Evolutionary conservation across 345 rosid genomes (phyloP).

Genomic region (Euclidium syriacum): DNA sequence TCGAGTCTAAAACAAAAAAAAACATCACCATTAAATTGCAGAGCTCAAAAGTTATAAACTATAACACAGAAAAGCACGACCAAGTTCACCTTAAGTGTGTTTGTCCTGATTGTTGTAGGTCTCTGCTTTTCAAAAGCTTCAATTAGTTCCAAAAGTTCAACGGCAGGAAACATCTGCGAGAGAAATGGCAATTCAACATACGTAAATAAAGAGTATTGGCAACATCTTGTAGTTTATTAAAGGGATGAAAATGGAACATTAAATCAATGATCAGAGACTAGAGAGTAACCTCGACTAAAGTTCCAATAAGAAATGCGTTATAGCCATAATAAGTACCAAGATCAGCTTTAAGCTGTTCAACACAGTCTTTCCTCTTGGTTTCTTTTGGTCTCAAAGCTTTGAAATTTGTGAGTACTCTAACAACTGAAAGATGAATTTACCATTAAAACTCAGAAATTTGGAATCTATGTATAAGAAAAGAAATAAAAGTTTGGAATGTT

Average conservation of each 20-base stretch:
- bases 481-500: not conserved
- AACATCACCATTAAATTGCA: slow-evolving; percentile 5
- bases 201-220: not conserved
- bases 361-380: slow-evolving; percentile 57
- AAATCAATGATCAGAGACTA: not conserved
- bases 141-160: slow-evolving; percentile 85
- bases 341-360: slow-evolving; percentile 69
- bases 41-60: slow-evolving; percentile 3
- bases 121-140: slow-evolving; percentile 95
- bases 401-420: slow-evolving; percentile 74
- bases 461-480: not conserved
- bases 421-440: slow-evolving; percentile 42
- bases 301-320: slow-evolving; percentile 75
- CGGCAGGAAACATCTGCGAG: slow-evolving; percentile 86
- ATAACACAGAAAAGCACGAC: slow-evolving; percentile 5
- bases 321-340: slow-evolving; percentile 83
- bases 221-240: not conserved
- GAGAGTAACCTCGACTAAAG: slow-evolving; percentile 65
- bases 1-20: slow-evolving; percentile 50
- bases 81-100: slow-evolving; percentile 71
- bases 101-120: slow-evolving; percentile 78
- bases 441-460: slow-evolving; percentile 1
- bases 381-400: slow-evolving; percentile 62
- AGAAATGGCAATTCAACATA: slow-evolving; percentile 13
- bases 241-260: not conserved